These are phyloP conservation scores for Periconia sp. DNA, from an alignment of 2,329 filamentous ascomycete species.

Conservation along the genomic window DNA sequence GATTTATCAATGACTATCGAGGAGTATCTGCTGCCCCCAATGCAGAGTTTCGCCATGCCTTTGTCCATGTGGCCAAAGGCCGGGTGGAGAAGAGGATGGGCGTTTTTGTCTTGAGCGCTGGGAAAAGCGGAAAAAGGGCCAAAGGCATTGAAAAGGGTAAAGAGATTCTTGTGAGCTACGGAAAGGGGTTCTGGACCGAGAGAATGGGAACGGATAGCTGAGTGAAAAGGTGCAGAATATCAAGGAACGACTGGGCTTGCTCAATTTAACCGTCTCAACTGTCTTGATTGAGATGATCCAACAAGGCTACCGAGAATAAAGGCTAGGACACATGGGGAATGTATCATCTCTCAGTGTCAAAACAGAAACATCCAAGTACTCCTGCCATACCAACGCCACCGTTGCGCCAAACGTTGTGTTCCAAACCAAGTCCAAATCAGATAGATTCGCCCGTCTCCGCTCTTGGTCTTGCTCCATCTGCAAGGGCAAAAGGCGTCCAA, in stretches of 20 bases:
- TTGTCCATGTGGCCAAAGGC: conserved; percentile 39
- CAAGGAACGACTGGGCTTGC: not conserved
- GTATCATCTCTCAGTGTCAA: not conserved
- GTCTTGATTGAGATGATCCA: not conserved
- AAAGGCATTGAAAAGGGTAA: conserved; percentile 51
- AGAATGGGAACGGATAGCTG: conserved; percentile 14
- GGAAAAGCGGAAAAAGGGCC: conserved; percentile 51
- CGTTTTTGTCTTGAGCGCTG: conserved; percentile 53
- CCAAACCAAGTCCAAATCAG: conserved; percentile 9
- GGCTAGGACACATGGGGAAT: not conserved
- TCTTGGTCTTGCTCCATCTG: conserved; percentile 32
- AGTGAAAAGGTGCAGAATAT: not conserved
- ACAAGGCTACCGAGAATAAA: not conserved
- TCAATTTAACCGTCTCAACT: not conserved
- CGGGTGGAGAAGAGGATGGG: conserved; percentile 52
- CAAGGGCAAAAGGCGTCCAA: conserved; percentile 25
- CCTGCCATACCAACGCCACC: not conserved
- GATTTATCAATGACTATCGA: conserved; percentile 58
- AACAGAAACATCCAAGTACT: no score
- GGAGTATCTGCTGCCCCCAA: conserved; percentile 46
- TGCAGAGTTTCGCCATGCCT: conserved; percentile 48
- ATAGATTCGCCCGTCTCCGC: conserved; percentile 41
- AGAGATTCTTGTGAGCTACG: conserved; percentile 58
- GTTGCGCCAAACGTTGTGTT: not conserved
- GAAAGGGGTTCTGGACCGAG: conserved; percentile 54